Conservation (phyloP, 1,284 basidiomycete species). For the Exobasidium cylindrosporum region DNA sequence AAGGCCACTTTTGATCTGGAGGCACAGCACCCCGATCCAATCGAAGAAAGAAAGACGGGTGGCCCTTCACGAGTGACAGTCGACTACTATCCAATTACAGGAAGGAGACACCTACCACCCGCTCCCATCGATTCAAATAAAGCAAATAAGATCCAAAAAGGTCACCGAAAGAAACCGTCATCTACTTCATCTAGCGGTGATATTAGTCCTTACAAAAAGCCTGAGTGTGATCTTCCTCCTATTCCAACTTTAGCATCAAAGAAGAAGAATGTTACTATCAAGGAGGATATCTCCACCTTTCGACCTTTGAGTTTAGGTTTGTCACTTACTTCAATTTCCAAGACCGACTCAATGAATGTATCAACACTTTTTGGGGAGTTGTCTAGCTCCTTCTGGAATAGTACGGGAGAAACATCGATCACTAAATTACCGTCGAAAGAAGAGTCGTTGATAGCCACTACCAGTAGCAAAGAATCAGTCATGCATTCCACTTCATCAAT, state of each 20-base stretch:
- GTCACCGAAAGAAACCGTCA: not conserved
- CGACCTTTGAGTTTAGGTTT: not conserved
- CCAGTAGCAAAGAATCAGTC: too few relatives aligned
- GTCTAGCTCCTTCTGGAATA: not conserved
- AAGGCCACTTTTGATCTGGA: not conserved
- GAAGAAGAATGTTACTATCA: not conserved
- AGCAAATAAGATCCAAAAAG: not conserved
- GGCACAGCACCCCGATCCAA: not conserved
- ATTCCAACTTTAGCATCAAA: not conserved
- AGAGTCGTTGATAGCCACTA: too few relatives aligned
- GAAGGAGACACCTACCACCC: not conserved
- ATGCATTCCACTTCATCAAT: too few relatives aligned
- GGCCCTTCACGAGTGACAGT: constrained; percentile 1
- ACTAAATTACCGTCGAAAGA: too few relatives aligned
- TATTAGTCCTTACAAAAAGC: not conserved
- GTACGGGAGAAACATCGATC: not conserved
- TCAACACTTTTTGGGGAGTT: not conserved
- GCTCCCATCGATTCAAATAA: not conserved
- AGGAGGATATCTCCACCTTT: not conserved
- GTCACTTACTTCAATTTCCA: not conserved
- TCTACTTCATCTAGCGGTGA: not conserved
- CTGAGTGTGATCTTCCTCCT: not conserved
- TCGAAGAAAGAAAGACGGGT: not conserved
- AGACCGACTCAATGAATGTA: not conserved
- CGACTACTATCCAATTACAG: not conserved